phyloP scores from a whole-genome alignment of 176 grass and related monocot genomes.

The Sorghum bicolor region Sorghum_bicolor_NCBIv3 NC_012873.2:62377501-62378000 shows the following conservation, averaged over 20 bases:
- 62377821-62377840: not conserved
- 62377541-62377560: not conserved
- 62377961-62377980: too few relatives aligned
- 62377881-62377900: not conserved
- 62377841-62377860: not conserved
- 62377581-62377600: too few relatives aligned
- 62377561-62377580: not conserved
- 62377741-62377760: not conserved
- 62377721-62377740: not conserved
- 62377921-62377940: not conserved
- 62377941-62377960: too few relatives aligned
- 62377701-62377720: not conserved
- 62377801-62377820: not conserved
- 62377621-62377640: not conserved
- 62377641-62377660: not conserved
- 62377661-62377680: slow-evolving; percentile 22
- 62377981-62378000: too few relatives aligned
- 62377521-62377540: not conserved
- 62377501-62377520: not conserved
- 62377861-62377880: not conserved
- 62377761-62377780: not conserved
- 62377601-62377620: not conserved
- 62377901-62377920: not conserved
- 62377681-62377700: not conserved
- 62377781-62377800: not conserved